A percentile compares a stretch with the other conserved stretches of the same genome.
Conservation (phyloP, 805 yeast genomes). For the Sugiyamaella qingdaonensis region DNA sequence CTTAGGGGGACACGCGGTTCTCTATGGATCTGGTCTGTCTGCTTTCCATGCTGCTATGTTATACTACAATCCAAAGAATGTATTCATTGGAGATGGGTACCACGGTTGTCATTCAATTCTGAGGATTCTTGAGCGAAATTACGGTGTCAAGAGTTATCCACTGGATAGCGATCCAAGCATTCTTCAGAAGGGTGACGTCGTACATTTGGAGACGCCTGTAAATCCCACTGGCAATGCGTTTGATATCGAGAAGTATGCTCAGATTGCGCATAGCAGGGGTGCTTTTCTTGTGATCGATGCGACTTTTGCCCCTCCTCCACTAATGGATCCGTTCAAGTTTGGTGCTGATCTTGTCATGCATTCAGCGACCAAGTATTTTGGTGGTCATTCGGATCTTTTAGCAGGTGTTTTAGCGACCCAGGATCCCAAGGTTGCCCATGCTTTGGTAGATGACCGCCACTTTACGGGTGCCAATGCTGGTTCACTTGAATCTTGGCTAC, state of each 20-base stretch:
- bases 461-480: conserved; percentile 76
- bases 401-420: conserved; percentile 79
- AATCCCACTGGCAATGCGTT: conserved; percentile 73
- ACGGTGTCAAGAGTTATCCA: conserved; percentile 38
- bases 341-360: conserved; percentile 91
- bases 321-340: conserved; percentile 71
- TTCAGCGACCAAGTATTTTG: conserved; percentile 89
- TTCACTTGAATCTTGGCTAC: conserved; percentile 67
- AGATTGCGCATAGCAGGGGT: conserved; percentile 71
- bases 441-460: conserved; percentile 58
- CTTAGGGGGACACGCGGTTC: conserved; percentile 60
- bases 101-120: conserved; percentile 80
- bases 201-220: conserved; percentile 84
- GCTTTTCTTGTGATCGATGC: conserved; percentile 73
- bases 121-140: conserved; percentile 55
- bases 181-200: conserved; percentile 62
- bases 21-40: conserved; percentile 73
- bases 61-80: conserved; percentile 63
- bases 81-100: conserved; percentile 76
- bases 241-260: conserved; percentile 60
- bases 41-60: conserved; percentile 76
- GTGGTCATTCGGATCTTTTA: conserved; percentile 90
- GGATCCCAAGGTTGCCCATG: conserved; percentile 41
- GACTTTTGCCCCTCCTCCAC: conserved; percentile 92
- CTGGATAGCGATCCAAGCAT: conserved; percentile 38